Conservation (phyloP, 169 alveolate species). For the Pseudocohnilembus persalinus region DNA sequence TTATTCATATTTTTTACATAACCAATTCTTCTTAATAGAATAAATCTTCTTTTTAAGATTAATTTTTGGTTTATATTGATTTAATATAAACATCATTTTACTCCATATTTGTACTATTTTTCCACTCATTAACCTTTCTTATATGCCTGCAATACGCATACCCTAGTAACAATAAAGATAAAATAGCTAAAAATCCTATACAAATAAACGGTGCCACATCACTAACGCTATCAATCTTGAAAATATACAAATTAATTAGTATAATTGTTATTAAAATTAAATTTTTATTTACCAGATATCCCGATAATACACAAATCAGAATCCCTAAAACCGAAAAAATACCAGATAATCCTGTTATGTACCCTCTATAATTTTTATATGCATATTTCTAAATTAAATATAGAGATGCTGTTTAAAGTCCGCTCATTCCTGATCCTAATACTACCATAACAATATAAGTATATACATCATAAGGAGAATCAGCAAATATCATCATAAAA, state of each 20-base stretch:
- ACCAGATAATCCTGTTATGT: slow-evolving; percentile 46
- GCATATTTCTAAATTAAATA: slow-evolving; percentile 47
- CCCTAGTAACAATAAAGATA: not conserved
- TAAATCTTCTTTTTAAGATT: not conserved
- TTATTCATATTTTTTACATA: too few relatives aligned
- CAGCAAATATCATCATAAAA: slow-evolving; percentile 39
- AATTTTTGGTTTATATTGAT: too few relatives aligned
- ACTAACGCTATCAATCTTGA: not conserved
- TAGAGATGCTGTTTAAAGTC: slow-evolving; percentile 37
- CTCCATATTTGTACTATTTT: too few relatives aligned
- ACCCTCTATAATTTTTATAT: slow-evolving; percentile 41
- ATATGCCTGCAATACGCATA: not conserved
- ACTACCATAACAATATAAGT: slow-evolving; percentile 29
- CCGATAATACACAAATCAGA: slow-evolving; percentile 34
- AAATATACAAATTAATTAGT: too few relatives aligned
- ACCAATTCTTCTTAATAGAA: not conserved
- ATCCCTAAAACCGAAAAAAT: slow-evolving; percentile 44
- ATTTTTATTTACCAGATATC: not conserved
- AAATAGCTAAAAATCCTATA: not conserved
- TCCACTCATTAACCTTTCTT: not conserved
- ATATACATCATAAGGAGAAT: slow-evolving; percentile 22
- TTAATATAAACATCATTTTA: not conserved
- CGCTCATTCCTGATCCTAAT: slow-evolving; percentile 50
- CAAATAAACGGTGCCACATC: not conserved
- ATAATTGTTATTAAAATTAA: too few relatives aligned